Percentiles rank a stretch among this genome's conserved stretches.
Evolutionary conservation across 306 rosid species (phyloP).

Genomic region (Potentilla sterilis): DNA sequence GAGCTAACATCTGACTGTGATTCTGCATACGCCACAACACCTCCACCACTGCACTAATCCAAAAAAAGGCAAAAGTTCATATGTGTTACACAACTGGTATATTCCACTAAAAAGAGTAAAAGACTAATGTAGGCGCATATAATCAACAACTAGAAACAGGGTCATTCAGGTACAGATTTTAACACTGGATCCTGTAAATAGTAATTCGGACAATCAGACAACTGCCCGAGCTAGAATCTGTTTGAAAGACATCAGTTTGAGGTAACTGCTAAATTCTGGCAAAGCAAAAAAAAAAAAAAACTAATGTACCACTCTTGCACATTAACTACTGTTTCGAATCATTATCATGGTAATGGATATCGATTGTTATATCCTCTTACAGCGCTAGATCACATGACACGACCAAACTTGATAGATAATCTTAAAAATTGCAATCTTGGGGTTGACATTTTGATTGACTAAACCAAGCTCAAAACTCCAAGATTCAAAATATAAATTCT

Average conservation of each 20-base stretch:
- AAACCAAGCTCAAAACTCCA: not conserved
- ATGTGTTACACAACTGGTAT: no score
- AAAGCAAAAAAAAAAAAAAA: not conserved
- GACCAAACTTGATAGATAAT: not conserved
- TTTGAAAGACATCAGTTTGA: not conserved
- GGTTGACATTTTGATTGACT: not conserved
- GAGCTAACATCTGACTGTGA: conserved; percentile 42
- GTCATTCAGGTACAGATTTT: not conserved
- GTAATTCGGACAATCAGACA: not conserved
- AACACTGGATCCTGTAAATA: not conserved
- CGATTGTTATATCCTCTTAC: not conserved
- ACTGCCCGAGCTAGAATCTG: not conserved
- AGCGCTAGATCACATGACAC: not conserved
- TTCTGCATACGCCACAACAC: conserved; percentile 79
- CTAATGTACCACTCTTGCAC: not conserved
- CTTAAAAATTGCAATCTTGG: not conserved
- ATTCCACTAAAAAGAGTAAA: not conserved
- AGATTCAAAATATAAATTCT: not conserved
- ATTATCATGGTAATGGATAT: not conserved
- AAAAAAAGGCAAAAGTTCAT: not conserved
- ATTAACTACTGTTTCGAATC: not conserved
- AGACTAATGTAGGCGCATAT: not conserved
- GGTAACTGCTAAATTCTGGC: not conserved
- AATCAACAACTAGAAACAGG: not conserved
- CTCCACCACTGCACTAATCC: conserved; percentile 68